Evolutionary conservation across 345 rosid species (phyloP), one percentile per base, ranked within the genome.

Genomic region (Isatis tinctoria): DNA sequence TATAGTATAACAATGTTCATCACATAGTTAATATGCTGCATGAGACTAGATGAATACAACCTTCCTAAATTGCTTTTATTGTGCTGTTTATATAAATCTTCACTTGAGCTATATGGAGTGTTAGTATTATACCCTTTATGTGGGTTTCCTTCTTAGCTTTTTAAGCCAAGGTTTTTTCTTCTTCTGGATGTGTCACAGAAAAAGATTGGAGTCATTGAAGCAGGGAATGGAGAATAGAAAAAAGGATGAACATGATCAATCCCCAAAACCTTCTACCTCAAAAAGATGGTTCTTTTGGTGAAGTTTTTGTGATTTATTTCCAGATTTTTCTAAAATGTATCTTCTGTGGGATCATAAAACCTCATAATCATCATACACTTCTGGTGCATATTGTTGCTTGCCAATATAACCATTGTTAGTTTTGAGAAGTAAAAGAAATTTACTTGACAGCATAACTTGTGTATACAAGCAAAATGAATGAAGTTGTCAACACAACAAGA

Each of bases 231-330:
- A 81, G 81, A 83, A 68, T 1, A 88, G 92, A 63, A 78, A 77
- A 61, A 76, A 73, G 64, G 85, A 79, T 43, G 85, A 73, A 62
- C 81, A 88, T 14, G 82, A 61, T 35, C 70, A 63, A 76, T 54
- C 65, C 26, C 67, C 85, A 44, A 72, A 82, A 14, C 69, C 78
- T 27, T 52, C 74, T 32, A 18, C 69, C 9, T 9, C 17, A 30
- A 76, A 83, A 77, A 84, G 49, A 81, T 85, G 97, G 93, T 85
- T 87, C 83, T 84, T 85, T 73, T 88, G 92, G 90, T 92, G 86
- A 85, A 22, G 32, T 28, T 69, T 8, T 36, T 20, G 65, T 53
- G 8, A 62, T 8, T 65, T 30, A 0, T 32, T n/a, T 2, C 13
- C 35, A 24, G 45, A 14, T 6, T 59, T 0, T 8, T 17, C 10